Evolutionary conservation across 306 rosid species (phyloP).

Genomic region (Glycine tomentella): DNA sequence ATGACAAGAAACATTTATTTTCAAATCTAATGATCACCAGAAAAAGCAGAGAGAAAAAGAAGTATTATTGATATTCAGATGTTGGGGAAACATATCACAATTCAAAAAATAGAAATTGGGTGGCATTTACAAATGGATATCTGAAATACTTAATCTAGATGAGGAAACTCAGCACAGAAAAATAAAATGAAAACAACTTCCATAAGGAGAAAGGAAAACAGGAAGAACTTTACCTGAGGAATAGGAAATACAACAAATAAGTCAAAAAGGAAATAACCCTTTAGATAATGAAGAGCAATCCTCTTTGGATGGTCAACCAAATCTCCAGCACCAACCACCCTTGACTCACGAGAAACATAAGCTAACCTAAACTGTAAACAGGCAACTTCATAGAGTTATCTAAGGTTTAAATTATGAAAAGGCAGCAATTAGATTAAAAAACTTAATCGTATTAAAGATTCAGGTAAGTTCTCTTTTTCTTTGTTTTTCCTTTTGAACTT

Average conservation of each 20-base stretch:
- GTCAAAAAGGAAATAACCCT: constrained; percentile 67
- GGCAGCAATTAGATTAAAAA: neutral
- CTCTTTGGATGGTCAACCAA: constrained; percentile 80
- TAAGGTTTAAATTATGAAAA: constrained; percentile 6
- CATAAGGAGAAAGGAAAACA: neutral
- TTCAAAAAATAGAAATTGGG: neutral
- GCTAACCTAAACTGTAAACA: constrained; percentile 84
- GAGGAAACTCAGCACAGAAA: neutral
- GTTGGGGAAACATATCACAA: constrained; percentile 11
- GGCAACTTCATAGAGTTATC: constrained; percentile 22
- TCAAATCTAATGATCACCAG: neutral
- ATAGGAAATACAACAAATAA: constrained; percentile 71
- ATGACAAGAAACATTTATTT: neutral
- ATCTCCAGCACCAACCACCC: constrained; percentile 90
- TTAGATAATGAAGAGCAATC: constrained; percentile 72
- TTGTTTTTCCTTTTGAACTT: constrained; percentile 10
- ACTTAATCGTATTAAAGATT: neutral
- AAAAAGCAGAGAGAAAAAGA: neutral
- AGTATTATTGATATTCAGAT: neutral
- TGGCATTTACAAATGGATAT: constrained; percentile 9
- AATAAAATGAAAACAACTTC: neutral
- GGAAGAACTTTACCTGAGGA: constrained; percentile 68
- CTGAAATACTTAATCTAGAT: neutral
- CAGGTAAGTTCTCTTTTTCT: neutral
- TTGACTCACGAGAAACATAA: constrained; percentile 83